phyloP scores from a whole-genome alignment of 345 rosid species.

The Angophora floribunda region DNA sequence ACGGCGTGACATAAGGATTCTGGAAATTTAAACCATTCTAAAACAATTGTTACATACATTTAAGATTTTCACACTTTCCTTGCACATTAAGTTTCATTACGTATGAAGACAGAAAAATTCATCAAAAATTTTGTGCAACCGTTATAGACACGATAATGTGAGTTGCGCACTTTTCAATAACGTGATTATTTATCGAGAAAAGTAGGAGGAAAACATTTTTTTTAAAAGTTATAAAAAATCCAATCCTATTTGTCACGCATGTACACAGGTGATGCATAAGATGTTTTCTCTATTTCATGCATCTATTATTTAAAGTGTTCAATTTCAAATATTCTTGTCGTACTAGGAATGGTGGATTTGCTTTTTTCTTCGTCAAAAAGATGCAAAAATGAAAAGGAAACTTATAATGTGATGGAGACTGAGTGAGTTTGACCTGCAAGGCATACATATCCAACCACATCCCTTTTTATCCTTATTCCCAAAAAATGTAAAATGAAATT shows the following conservation, averaged over 20 bases:
- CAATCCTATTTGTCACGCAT: neutral
- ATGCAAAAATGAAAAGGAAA: neutral
- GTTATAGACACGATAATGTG: neutral
- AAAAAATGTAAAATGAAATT: neutral
- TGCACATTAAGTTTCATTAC: neutral
- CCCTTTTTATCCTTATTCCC: neutral
- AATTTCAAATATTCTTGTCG: neutral
- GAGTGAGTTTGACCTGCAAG: neutral
- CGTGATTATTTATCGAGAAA: neutral
- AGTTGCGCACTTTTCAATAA: neutral
- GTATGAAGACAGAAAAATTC: too few species aligned
- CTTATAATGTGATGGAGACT: neutral
- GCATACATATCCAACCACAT: neutral
- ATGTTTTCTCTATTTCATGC: neutral
- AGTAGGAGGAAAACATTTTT: neutral
- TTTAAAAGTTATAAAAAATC: neutral
- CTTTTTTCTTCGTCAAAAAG: neutral
- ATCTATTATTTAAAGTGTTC: neutral
- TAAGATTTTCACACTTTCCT: neutral
- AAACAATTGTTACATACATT: neutral
- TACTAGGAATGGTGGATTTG: neutral
- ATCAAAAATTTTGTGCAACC: neutral
- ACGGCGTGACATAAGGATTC: neutral
- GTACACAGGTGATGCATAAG: neutral
- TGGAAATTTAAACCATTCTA: neutral